phyloP scores from a whole-genome alignment of 805 yeast species.

The Cyberlindnera bimundalis region DNA sequence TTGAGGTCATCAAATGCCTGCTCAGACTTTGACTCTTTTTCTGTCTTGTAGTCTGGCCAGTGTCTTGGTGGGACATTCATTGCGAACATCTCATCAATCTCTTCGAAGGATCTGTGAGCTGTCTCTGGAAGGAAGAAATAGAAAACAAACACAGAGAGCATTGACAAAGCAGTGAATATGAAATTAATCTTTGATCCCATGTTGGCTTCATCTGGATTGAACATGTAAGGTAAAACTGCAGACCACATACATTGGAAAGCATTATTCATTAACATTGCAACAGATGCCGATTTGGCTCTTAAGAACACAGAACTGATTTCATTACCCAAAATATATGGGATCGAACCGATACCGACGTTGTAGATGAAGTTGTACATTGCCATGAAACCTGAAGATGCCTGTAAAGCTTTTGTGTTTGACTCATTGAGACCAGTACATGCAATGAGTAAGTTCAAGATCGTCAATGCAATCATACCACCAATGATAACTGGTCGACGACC shows the following conservation, averaged over 20 bases:
- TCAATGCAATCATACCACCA: constrained; percentile 28
- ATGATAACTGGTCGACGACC: constrained; percentile 31
- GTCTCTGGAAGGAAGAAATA: constrained; percentile 54
- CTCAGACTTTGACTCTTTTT: constrained; percentile 2
- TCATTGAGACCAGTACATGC: constrained; percentile 27
- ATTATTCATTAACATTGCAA: constrained; percentile 25
- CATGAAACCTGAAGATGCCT: constrained; percentile 26
- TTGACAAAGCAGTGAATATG: constrained; percentile 37
- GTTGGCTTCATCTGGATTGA: constrained; percentile 40
- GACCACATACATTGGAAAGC: constrained; percentile 32
- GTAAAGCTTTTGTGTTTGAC: constrained; percentile 17
- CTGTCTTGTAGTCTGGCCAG: constrained; percentile 17
- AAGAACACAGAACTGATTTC: constrained; percentile 37
- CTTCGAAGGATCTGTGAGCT: constrained; percentile 49
- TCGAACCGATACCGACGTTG: constrained; percentile 36
- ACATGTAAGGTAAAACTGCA: constrained; percentile 42
- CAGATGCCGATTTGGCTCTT: constrained; percentile 37
- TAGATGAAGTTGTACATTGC: constrained; percentile 31
- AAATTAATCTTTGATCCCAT: constrained; percentile 42
- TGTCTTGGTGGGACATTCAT: constrained; percentile 28
- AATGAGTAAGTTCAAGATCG: constrained; percentile 25
- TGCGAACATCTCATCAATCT: constrained; percentile 49
- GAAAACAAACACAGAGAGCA: constrained; percentile 34
- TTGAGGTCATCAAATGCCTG: constrained; percentile 6
- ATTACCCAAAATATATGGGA: constrained; percentile 34